Conservation (phyloP, 2,329 filamentous ascomycete species). For the Phialophora expanda region DNA sequence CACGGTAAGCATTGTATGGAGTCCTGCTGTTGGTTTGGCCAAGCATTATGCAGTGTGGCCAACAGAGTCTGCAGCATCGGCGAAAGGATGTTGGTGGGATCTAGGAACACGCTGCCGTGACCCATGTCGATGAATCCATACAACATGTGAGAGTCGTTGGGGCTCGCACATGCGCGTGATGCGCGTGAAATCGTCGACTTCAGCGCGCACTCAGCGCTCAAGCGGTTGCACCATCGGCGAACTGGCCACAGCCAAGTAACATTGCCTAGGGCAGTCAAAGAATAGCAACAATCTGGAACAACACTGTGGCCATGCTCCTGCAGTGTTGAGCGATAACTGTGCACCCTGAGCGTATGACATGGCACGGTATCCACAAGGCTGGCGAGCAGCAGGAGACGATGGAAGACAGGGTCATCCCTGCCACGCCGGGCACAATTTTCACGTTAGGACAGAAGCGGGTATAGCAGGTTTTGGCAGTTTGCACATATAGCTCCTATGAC, state of each 20-base stretch:
- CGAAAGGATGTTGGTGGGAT: constrained; percentile 5
- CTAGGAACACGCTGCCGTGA: constrained; percentile 7
- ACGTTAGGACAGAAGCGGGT: not conserved
- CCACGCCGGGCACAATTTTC: not conserved
- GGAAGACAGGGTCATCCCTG: constrained; percentile 8
- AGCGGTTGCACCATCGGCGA: not conserved
- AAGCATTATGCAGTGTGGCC: constrained; percentile 17
- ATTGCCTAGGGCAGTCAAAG: not conserved
- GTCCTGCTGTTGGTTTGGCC: constrained; percentile 2
- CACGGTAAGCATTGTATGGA: constrained; percentile 27
- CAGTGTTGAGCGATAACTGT: constrained; percentile 10
- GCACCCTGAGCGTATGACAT: not conserved
- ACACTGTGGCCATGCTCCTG: constrained; percentile 11
- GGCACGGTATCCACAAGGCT: constrained; percentile 17
- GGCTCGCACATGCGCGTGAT: not conserved
- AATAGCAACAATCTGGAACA: constrained; percentile 10
- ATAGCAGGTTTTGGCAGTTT: not conserved
- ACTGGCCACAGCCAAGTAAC: not conserved
- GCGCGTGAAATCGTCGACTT: not conserved
- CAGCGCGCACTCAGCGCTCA: not conserved
- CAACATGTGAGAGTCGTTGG: constrained; percentile 1
- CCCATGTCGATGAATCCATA: constrained; percentile 13
- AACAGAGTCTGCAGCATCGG: not conserved
- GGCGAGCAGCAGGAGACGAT: not conserved
- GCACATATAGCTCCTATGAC: not conserved